Evolutionary conservation across 2,329 filamentous ascomycete genomes (phyloP).

Genomic region (Aspergillus versicolor): DNA sequence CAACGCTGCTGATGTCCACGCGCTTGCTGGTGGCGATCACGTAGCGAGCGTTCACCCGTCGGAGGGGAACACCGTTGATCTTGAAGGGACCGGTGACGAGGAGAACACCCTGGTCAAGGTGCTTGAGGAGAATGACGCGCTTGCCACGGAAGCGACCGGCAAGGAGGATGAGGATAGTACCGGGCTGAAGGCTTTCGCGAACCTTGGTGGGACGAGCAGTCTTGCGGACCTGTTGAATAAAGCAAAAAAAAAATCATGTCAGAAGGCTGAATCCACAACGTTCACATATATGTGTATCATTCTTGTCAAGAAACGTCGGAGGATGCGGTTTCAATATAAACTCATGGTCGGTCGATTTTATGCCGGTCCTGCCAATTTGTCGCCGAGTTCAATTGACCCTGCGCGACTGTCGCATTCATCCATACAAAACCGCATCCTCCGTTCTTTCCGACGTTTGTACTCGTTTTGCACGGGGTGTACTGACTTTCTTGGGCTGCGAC

Average conservation of each 20-base stretch:
- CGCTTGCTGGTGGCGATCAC: constrained; percentile 51
- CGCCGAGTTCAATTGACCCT: constrained; percentile 19
- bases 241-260: constrained; percentile 27
- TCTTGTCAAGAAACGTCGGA: constrained; percentile 5
- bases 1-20: constrained; percentile 71
- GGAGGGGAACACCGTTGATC: constrained; percentile 98
- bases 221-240: constrained; percentile 78
- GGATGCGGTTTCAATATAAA: constrained; percentile 27
- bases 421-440: constrained; percentile 28
- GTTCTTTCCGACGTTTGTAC: constrained; percentile 17
- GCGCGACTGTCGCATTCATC: constrained; percentile 33
- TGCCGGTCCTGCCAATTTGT: constrained; percentile 16
- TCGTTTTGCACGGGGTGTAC: constrained; percentile 45
- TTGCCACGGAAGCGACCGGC: constrained; percentile 99
- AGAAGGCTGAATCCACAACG: constrained; percentile 16
- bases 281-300: neutral
- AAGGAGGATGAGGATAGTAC: constrained; percentile 96
- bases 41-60: constrained; percentile 61
- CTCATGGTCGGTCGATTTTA: constrained; percentile 23
- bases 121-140: constrained; percentile 98
- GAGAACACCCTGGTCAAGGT: constrained; percentile 94
- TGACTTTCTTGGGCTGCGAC: constrained; percentile 87
- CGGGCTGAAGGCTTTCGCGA: constrained; percentile 86
- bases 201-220: constrained; percentile 81
- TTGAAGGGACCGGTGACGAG: constrained; percentile 99